Evolutionary conservation across 768 basidiomycete species (phyloP).

Genomic region (Tulasnella sp.): DNA sequence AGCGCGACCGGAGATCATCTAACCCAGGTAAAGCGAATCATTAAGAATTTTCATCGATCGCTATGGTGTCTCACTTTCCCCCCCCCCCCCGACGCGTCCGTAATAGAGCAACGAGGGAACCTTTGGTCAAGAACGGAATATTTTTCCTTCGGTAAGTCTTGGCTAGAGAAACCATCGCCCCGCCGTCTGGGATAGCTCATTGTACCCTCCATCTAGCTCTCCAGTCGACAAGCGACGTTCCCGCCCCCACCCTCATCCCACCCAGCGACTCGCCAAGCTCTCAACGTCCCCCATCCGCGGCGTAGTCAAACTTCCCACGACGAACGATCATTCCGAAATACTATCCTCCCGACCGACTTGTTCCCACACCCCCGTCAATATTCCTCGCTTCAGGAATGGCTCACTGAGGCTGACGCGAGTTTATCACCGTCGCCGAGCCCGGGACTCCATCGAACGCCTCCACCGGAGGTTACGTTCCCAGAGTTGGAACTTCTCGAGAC

Average conservation of each 20-base stretch:
- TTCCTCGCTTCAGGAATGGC: not conserved
- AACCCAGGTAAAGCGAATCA: not conserved
- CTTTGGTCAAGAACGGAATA: not conserved
- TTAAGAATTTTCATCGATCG: not conserved
- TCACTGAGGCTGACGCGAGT: not conserved
- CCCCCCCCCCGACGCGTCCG: too few relatives aligned
- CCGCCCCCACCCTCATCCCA: not conserved
- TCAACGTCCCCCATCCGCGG: not conserved
- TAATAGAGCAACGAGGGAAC: too few relatives aligned
- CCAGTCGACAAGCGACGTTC: not conserved
- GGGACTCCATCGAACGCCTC: not conserved
- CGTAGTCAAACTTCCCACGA: not conserved
- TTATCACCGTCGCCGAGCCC: not conserved
- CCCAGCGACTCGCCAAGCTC: not conserved
- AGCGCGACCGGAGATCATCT: not conserved
- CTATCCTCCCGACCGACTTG: not conserved
- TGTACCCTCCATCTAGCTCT: not conserved
- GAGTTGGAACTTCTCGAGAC: not conserved
- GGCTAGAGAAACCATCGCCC: too few relatives aligned
- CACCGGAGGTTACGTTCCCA: not conserved
- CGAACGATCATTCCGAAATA: not conserved
- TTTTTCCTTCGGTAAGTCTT: not conserved
- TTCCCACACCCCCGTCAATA: not conserved
- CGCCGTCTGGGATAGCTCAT: too few relatives aligned
- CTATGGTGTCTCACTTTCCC: too few relatives aligned